Evolutionary conservation across 352 stramenopile genomes (phyloP).

Genomic region (Globisporangium canariense): DNA sequence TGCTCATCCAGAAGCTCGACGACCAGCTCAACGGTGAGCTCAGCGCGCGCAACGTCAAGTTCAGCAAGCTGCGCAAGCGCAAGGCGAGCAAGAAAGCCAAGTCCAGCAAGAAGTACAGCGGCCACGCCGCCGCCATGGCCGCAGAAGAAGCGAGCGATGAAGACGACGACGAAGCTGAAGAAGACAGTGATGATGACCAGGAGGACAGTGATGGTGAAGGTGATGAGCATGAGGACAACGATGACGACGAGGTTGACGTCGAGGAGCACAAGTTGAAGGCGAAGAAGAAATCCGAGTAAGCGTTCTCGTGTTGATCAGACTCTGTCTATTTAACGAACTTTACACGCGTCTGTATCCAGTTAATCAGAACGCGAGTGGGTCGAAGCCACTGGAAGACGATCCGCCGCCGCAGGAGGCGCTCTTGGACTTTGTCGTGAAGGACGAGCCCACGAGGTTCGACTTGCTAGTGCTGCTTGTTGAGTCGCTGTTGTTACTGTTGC

Average conservation of each 20-base stretch:
- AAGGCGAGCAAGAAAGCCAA: constrained; percentile 59
- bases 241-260: constrained; percentile 5
- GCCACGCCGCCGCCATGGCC: not conserved
- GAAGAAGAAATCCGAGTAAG: constrained; percentile 18
- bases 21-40: constrained; percentile 63
- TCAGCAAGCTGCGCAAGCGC: constrained; percentile 61
- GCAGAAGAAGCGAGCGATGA: not conserved
- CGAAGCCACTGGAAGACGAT: not conserved
- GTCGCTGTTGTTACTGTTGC: constrained; percentile 12
- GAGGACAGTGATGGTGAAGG: constrained; percentile 15
- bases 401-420: constrained; percentile 4
- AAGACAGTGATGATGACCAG: constrained; percentile 13
- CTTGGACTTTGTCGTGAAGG: constrained; percentile 1
- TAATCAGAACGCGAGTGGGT: constrained; percentile 17
- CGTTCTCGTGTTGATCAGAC: too few species aligned
- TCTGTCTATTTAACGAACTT: too few species aligned
- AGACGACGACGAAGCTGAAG: constrained; percentile 13
- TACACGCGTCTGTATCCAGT: not conserved
- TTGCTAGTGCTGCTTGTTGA: constrained; percentile 3
- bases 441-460: constrained; percentile 13
- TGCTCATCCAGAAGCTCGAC: constrained; percentile 74
- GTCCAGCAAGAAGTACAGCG: constrained; percentile 54
- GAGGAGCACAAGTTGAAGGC: constrained; percentile 32
- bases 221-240: constrained; percentile 21
- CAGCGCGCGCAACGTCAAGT: constrained; percentile 61